Evolutionary conservation across 2,329 filamentous ascomycete species (phyloP).

Genomic region (Harringtonia aguacate): DNA sequence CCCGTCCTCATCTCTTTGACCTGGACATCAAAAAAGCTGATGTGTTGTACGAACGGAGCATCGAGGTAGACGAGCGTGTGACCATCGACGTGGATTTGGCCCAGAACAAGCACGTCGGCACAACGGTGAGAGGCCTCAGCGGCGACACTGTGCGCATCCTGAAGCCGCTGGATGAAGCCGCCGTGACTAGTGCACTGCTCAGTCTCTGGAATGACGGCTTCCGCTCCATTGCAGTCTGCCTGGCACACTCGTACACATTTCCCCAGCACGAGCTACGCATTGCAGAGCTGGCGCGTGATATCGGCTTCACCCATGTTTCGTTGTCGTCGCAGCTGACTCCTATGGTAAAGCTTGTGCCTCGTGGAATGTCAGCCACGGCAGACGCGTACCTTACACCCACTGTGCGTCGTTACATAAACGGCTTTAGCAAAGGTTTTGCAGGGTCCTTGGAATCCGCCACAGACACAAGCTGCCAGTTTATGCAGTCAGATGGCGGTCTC

Average conservation of each 20-base stretch:
- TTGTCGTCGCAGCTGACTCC: constrained; percentile 74
- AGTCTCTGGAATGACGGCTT: constrained; percentile 60
- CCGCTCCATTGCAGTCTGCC: constrained; percentile 73
- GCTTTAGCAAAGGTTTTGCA: constrained; percentile 70
- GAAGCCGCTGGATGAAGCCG: constrained; percentile 44
- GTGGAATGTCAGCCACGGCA: constrained; percentile 69
- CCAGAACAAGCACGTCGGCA: constrained; percentile 65
- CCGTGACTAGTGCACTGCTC: constrained; percentile 50
- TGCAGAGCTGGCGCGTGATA: constrained; percentile 63
- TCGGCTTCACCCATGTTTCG: constrained; percentile 77
- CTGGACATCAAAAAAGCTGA: constrained; percentile 79
- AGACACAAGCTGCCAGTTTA: constrained; percentile 79
- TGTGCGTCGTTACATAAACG: constrained; percentile 62
- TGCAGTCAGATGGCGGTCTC: constrained; percentile 75
- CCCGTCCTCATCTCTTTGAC: constrained; percentile 82
- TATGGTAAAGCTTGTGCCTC: constrained; percentile 76
- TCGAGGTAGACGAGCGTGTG: constrained; percentile 87
- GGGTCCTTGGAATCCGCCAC: constrained; percentile 68
- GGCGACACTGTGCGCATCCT: constrained; percentile 67
- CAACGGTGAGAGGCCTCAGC: constrained; percentile 60
- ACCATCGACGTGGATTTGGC: constrained; percentile 89
- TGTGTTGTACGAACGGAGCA: constrained; percentile 70
- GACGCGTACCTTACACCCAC: constrained; percentile 73
- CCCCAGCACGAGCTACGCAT: constrained; percentile 74
- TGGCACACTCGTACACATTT: constrained; percentile 91